phyloP scores from a whole-genome alignment of 2,329 filamentous ascomycete species.

The Decorospora gaudefroyi region DNA sequence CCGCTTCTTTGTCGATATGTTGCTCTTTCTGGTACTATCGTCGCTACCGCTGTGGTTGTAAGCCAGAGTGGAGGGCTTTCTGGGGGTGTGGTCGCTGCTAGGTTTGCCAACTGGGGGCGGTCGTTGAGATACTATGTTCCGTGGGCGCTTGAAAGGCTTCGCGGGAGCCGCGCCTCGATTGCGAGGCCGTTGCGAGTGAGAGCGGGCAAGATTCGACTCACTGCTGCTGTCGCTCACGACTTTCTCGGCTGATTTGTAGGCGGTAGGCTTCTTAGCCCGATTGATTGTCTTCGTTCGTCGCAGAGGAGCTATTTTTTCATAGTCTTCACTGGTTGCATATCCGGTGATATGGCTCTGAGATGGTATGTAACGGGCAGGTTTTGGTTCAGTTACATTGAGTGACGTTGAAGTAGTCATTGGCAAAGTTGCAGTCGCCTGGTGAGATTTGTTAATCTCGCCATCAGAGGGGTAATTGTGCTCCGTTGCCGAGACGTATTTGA shows the following conservation, averaged over 20 bases:
- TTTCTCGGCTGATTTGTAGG: background rate
- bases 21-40: no score
- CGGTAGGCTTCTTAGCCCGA: background rate
- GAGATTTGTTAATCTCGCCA: background rate
- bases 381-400: background rate
- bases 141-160: background rate
- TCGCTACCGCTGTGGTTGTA: background rate
- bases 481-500: background rate
- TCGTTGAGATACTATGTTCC: background rate
- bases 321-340: conserved; percentile 2
- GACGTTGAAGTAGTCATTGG: background rate
- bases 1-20: background rate
- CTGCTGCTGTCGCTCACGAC: background rate
- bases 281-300: background rate
- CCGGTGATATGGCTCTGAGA: background rate
- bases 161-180: background rate
- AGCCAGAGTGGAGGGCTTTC: background rate
- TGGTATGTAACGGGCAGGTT: background rate
- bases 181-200: background rate
- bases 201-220: background rate
- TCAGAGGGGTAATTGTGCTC: background rate
- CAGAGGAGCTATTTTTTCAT: background rate
- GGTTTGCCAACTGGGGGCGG: no score
- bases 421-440: background rate
- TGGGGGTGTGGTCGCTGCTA: no score